Evolutionary conservation across 345 rosid genomes (phyloP).

Genomic region (Rhizophora apiculata): DNA sequence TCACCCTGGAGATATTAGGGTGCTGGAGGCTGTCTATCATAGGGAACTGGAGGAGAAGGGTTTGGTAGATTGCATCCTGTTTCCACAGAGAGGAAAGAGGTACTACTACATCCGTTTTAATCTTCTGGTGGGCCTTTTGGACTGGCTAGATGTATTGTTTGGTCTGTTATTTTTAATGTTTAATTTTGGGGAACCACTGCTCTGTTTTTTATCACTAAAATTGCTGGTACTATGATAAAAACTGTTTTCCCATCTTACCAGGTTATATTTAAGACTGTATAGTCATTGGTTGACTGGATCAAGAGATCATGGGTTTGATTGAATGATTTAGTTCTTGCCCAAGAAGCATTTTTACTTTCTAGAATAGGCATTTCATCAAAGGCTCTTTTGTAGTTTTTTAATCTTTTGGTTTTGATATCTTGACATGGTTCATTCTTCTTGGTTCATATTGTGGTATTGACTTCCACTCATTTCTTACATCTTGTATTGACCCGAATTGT

Average conservation of each 20-base stretch:
- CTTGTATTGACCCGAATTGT: too few relatives aligned
- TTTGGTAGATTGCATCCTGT: conserved; percentile 68
- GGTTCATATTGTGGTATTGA: too few relatives aligned
- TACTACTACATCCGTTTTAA: conserved; percentile 20
- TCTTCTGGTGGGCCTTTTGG: neutral
- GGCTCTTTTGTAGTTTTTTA: neutral
- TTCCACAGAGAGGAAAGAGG: conserved; percentile 88
- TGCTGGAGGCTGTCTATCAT: conserved; percentile 70
- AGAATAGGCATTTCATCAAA: neutral
- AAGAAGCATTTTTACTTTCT: neutral
- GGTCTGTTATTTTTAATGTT: neutral
- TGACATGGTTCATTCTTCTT: too few relatives aligned
- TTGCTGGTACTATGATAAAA: neutral
- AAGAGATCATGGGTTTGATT: neutral
- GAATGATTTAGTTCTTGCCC: neutral
- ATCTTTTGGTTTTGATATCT: neutral
- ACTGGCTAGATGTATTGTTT: neutral
- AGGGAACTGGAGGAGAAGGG: conserved; percentile 60
- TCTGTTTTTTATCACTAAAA: neutral
- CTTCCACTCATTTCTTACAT: too few relatives aligned
- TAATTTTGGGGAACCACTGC: neutral
- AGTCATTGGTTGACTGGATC: neutral
- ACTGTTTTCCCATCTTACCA: neutral
- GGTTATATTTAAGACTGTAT: neutral
- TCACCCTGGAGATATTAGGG: conserved; percentile 94